Evolutionary conservation across 331 rosid species (phyloP).

Genomic region (Spiraea crenata): DNA sequence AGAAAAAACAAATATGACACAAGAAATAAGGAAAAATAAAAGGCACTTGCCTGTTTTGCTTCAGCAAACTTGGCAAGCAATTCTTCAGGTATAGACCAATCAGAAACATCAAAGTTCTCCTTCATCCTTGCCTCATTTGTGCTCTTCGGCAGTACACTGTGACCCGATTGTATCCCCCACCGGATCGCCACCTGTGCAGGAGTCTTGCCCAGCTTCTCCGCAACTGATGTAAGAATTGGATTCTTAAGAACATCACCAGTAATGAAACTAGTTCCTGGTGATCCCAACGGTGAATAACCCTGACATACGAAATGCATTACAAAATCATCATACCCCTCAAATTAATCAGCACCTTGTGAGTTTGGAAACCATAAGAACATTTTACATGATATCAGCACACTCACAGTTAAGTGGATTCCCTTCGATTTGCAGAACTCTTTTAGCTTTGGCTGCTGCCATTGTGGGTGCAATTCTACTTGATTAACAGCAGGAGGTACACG

Average conservation of each 20-base stretch:
- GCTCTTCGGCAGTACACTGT: conserved; percentile 68
- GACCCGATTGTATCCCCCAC: conserved; percentile 71
- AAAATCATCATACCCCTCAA: background rate
- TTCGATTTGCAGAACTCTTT: conserved; percentile 54
- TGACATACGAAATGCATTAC: conserved; percentile 12
- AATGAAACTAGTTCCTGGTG: conserved; percentile 14
- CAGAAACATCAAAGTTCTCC: conserved; percentile 51
- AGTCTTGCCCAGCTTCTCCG: conserved; percentile 59
- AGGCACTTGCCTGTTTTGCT: conserved; percentile 8
- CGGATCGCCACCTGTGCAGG: conserved; percentile 69
- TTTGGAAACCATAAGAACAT: background rate
- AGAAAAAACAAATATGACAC: background rate
- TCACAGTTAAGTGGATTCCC: conserved; percentile 72
- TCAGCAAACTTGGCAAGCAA: conserved; percentile 41
- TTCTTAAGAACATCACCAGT: conserved; percentile 42
- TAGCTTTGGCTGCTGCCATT: conserved; percentile 52
- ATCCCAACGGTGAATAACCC: conserved; percentile 74
- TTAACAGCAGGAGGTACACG: conserved; percentile 58
- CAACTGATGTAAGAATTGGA: conserved; percentile 33
- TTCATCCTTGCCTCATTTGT: conserved; percentile 46
- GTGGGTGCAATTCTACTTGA: conserved; percentile 78
- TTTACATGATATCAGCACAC: conserved; percentile 18
- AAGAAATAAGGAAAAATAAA: background rate
- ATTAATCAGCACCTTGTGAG: background rate
- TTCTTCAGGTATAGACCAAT: conserved; percentile 56